Conservation (phyloP, 2,329 filamentous ascomycete species). For the Claviceps citrina region DNA sequence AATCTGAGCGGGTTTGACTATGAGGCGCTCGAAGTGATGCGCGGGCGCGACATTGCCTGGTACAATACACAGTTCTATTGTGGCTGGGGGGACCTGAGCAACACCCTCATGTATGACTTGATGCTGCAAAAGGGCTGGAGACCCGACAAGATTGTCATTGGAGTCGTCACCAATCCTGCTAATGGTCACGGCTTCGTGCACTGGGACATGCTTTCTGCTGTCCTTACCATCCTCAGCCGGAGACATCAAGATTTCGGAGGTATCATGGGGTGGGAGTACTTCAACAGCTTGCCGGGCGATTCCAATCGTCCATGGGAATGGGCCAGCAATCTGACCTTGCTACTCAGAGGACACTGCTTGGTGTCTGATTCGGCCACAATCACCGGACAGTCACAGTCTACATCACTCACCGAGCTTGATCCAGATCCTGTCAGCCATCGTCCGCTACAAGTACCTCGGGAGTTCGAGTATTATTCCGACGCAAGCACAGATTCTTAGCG, state of each 20-base stretch:
- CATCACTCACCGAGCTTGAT: slow-evolving; percentile 9
- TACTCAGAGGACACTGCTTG: slow-evolving; percentile 20
- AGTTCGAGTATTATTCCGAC: slow-evolving; percentile 14
- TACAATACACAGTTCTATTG: slow-evolving; percentile 93
- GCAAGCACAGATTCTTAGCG: slow-evolving; percentile 2
- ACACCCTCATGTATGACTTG: slow-evolving; percentile 31
- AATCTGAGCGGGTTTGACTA: slow-evolving; percentile 78
- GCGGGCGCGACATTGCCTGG: slow-evolving; percentile 55
- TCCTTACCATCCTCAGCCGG: slow-evolving; percentile 26
- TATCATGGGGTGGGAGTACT: slow-evolving; percentile 93
- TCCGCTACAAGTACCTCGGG: slow-evolving; percentile 8
- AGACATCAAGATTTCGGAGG: slow-evolving; percentile 60
- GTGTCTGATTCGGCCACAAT: slow-evolving; percentile 2
- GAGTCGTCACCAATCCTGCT: slow-evolving; percentile 61
- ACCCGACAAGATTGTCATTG: slow-evolving; percentile 59
- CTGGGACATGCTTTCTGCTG: slow-evolving; percentile 30
- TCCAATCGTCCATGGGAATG: slow-evolving; percentile 56
- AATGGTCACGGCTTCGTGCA: slow-evolving; percentile 48
- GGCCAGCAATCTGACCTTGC: slow-evolving; percentile 50
- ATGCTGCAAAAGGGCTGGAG: slow-evolving; percentile 52
- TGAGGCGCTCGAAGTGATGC: slow-evolving; percentile 51
- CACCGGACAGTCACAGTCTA: neutral
- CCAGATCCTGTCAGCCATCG: slow-evolving; percentile 9
- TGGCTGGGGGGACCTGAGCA: slow-evolving; percentile 54
- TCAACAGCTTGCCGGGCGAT: slow-evolving; percentile 60